Conservation (phyloP, 2,329 filamentous ascomycete genomes). For the Exserohilum rostratum region DNA sequence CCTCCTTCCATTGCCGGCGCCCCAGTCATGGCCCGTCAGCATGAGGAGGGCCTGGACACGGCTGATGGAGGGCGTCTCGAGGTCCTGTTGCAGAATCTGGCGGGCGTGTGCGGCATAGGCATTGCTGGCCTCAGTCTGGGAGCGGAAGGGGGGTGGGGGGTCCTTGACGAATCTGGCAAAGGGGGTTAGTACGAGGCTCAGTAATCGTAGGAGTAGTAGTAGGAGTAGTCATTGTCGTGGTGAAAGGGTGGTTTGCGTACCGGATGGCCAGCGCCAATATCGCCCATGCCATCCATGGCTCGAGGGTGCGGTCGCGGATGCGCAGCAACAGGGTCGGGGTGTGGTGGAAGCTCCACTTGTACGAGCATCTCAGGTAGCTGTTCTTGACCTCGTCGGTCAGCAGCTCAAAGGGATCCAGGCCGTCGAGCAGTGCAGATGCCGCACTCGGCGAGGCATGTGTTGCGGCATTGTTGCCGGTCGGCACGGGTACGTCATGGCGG, state of each 20-base stretch:
- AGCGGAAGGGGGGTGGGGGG: conserved; percentile 43
- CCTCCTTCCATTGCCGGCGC: conserved; percentile 51
- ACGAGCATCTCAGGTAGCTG: conserved; percentile 49
- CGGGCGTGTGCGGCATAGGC: conserved; percentile 50
- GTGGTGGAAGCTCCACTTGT: conserved; percentile 53
- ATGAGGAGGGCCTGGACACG: conserved; percentile 51
- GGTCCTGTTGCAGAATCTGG: conserved; percentile 48
- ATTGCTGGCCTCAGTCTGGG: conserved; percentile 50
- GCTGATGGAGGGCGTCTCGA: conserved; percentile 49
- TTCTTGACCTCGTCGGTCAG: conserved; percentile 52
- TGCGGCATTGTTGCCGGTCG: conserved; percentile 34
- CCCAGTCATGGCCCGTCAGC: conserved; percentile 55
- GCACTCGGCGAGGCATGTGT: conserved; percentile 28
- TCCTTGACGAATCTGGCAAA: conserved; percentile 46
- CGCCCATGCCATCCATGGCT: conserved; percentile 50
- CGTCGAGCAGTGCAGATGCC: conserved; percentile 38
- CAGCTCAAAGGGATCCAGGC: conserved; percentile 47
- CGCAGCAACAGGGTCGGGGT: conserved; percentile 47
- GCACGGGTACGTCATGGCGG: conserved; percentile 31
- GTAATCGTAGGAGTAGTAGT: neutral
- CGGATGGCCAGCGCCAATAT: conserved; percentile 50
- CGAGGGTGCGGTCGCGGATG: conserved; percentile 47
- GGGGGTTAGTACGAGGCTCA: neutral
- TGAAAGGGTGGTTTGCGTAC: conserved; percentile 35
- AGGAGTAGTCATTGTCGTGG: too few relatives aligned